Conservation (phyloP, 2,329 filamentous ascomycete genomes). For the Fusarium redolens region DNA sequence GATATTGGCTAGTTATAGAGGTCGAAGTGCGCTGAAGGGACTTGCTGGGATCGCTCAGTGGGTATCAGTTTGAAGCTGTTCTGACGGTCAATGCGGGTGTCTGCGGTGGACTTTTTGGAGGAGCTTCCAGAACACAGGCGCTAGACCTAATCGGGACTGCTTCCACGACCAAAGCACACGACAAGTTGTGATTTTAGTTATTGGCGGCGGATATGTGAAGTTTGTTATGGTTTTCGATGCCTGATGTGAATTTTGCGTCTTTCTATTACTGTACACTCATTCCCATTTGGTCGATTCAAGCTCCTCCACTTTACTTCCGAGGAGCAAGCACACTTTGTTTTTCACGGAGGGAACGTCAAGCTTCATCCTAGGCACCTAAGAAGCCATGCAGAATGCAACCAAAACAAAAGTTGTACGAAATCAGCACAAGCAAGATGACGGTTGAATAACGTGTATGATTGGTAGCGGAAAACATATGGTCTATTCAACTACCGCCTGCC, state of each 20-base stretch:
- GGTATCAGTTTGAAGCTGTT: slow-evolving; percentile 18
- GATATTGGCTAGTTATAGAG: not conserved
- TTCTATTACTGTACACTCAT: not conserved
- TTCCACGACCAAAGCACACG: not conserved
- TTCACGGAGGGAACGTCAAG: not conserved
- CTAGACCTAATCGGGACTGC: slow-evolving; percentile 37
- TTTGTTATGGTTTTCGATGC: not conserved
- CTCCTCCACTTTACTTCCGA: not conserved
- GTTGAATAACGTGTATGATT: not conserved
- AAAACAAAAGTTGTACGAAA: not conserved
- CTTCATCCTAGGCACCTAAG: not conserved
- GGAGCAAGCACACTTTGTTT: not conserved
- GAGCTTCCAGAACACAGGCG: slow-evolving; percentile 29
- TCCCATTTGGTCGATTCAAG: not conserved
- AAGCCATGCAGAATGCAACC: not conserved
- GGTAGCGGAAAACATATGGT: not conserved
- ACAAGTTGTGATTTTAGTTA: not conserved
- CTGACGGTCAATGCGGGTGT: slow-evolving; percentile 21
- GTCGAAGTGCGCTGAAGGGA: not conserved
- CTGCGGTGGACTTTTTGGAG: slow-evolving; percentile 43
- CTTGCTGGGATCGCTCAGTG: not conserved
- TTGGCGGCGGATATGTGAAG: not conserved
- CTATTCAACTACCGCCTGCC: not conserved
- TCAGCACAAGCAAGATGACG: not conserved
- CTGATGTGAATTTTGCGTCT: not conserved